Evolutionary conservation across 345 rosid genomes (phyloP).

Genomic region (Physaria fendleri): DNA sequence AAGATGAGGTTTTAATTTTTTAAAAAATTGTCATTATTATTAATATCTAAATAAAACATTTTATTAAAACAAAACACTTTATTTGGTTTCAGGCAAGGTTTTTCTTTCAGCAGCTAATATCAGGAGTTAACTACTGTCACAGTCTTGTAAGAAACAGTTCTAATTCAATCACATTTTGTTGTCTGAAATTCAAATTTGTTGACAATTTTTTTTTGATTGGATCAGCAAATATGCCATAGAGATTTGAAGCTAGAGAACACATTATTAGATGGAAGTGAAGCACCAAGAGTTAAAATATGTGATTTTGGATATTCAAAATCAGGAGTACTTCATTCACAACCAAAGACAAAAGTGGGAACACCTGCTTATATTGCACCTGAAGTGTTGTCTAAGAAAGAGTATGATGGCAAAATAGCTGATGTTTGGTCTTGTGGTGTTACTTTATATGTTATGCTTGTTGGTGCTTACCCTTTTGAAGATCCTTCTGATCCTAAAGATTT

Average conservation of each 20-base stretch:
- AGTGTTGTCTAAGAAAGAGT: conserved; percentile 48
- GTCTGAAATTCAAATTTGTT: background rate
- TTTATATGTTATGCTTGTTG: conserved; percentile 55
- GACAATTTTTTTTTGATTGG: background rate
- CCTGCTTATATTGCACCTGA: conserved; percentile 74
- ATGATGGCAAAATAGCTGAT: conserved; percentile 63
- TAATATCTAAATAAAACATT: background rate
- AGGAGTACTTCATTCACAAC: conserved; percentile 65
- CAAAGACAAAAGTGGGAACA: conserved; percentile 70
- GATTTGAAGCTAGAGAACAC: conserved; percentile 79
- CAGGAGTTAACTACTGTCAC: conserved; percentile 71
- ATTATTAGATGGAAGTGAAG: conserved; percentile 52
- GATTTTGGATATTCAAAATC: conserved; percentile 76
- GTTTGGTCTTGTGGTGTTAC: conserved; percentile 68
- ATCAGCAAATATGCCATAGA: conserved; percentile 57
- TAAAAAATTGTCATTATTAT: too few relatives aligned
- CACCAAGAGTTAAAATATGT: conserved; percentile 62
- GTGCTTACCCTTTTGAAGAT: conserved; percentile 62
- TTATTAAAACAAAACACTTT: too few relatives aligned
- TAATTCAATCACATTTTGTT: background rate
- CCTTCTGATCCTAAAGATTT: conserved; percentile 51
- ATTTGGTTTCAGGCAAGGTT: conserved; percentile 66
- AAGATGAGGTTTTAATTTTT: too few relatives aligned
- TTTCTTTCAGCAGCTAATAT: conserved; percentile 73
- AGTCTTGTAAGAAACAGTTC: conserved; percentile 45